A percentile compares a stretch with the other conserved stretches of the same genome.
Conservation (phyloP, 495 filamentous ascomycete species). For the Aspergillus baeticus region DNA sequence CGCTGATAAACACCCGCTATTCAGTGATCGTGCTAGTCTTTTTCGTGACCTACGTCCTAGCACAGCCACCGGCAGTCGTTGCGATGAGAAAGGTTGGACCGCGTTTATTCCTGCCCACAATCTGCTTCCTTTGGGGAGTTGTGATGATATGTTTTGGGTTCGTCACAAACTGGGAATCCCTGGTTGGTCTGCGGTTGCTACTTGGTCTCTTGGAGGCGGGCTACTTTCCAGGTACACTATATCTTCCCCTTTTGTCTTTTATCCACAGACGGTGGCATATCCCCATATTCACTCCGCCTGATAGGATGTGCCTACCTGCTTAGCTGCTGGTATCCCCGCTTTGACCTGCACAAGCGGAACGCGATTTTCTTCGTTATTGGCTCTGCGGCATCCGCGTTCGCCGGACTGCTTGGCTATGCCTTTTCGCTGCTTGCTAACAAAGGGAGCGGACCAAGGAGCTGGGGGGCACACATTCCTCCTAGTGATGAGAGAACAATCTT, state of each 20-base stretch:
- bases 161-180: conserved; percentile 28
- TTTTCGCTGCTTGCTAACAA: too few relatives aligned
- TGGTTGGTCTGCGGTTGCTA: conserved; percentile 49
- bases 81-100: neutral
- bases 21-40: neutral
- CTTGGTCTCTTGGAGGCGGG: conserved; percentile 54
- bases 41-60: neutral
- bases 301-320: too few relatives aligned
- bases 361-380: neutral
- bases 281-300: too few relatives aligned
- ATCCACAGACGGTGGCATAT: too few relatives aligned
- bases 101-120: neutral
- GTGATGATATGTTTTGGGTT: neutral
- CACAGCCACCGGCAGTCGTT: neutral
- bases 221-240: conserved; percentile 54
- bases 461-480: too few relatives aligned
- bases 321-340: conserved; percentile 54
- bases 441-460: too few relatives aligned
- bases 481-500: too few relatives aligned
- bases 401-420: neutral
- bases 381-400: neutral
- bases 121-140: neutral
- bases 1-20: neutral
- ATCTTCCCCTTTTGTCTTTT: too few relatives aligned
- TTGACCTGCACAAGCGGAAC: neutral